Conservation (phyloP, 768 basidiomycete species). For the Leccinum arenicola region DNA sequence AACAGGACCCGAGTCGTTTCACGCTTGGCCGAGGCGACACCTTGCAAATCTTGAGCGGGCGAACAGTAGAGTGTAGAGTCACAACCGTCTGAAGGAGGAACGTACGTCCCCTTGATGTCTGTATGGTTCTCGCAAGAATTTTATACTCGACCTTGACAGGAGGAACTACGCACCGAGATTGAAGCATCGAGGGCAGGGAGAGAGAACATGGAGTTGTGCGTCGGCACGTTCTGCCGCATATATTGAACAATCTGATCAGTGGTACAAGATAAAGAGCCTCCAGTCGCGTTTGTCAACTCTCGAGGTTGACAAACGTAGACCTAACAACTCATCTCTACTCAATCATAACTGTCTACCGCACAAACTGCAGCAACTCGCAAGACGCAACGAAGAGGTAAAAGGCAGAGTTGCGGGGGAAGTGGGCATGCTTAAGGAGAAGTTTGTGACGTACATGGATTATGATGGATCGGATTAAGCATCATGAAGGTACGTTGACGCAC, state of each 20-base stretch:
- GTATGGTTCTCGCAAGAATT: background rate
- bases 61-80: constrained; percentile 90
- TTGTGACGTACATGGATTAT: no score
- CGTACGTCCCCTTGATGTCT: constrained; percentile 40
- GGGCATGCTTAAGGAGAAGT: no score
- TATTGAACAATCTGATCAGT: background rate
- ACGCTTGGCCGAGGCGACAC: constrained; percentile 89
- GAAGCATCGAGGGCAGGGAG: constrained; percentile 82
- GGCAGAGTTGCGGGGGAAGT: no score
- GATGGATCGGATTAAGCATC: no score
- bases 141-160: constrained; percentile 44
- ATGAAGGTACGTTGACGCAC: no score
- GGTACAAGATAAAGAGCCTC: constrained; percentile 35
- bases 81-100: constrained; percentile 92
- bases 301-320: no score
- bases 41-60: constrained; percentile 92
- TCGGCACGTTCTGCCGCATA: background rate
- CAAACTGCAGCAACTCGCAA: no score
- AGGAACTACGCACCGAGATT: constrained; percentile 93
- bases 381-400: no score
- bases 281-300: constrained; percentile 72
- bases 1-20: constrained; percentile 91
- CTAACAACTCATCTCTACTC: no score
- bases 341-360: no score
- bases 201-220: constrained; percentile 67